Percentiles rank a stretch among this genome's conserved stretches.
Evolutionary conservation across 2,329 filamentous ascomycete species (phyloP).

Genomic region (Colletotrichum simmondsii): DNA sequence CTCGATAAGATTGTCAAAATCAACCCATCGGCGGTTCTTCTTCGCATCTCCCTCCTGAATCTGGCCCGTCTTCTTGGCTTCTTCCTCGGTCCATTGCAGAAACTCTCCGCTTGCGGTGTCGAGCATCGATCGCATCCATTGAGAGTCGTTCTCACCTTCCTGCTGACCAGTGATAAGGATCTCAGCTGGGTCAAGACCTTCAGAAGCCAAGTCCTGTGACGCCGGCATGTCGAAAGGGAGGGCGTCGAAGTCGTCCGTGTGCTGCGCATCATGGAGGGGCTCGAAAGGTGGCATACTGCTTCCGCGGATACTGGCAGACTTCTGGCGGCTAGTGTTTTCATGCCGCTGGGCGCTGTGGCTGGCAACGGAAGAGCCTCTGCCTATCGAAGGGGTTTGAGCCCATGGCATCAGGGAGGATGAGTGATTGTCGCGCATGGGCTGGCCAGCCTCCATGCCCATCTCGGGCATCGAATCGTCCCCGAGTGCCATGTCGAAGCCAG

Average conservation of each 20-base stretch:
- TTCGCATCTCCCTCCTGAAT: constrained; percentile 42
- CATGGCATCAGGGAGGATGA: constrained; percentile 64
- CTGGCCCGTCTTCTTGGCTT: constrained; percentile 46
- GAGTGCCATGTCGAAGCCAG: constrained; percentile 43
- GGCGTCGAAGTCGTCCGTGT: constrained; percentile 39
- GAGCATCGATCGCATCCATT: constrained; percentile 48
- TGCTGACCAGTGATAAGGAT: constrained; percentile 34
- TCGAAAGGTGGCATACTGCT: constrained; percentile 55
- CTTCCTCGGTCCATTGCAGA: constrained; percentile 52
- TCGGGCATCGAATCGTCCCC: constrained; percentile 65
- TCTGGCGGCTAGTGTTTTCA: constrained; percentile 34
- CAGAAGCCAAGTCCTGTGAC: constrained; percentile 46
- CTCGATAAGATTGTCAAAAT: constrained; percentile 78
- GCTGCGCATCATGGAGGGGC: constrained; percentile 56
- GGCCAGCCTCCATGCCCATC: constrained; percentile 74
- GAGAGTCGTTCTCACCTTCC: constrained; percentile 40
- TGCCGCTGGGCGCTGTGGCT: constrained; percentile 10
- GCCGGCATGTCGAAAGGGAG: constrained; percentile 43
- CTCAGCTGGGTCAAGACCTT: constrained; percentile 36
- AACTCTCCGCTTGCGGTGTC: constrained; percentile 60
- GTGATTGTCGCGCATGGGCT: constrained; percentile 74
- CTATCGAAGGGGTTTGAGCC: constrained; percentile 50
- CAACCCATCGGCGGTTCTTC: constrained; percentile 58
- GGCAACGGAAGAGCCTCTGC: constrained; percentile 26
- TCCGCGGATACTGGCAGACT: constrained; percentile 50